phyloP scores from a whole-genome alignment of 805 yeast species.

The Sugiyamaella valdiviana region DNA sequence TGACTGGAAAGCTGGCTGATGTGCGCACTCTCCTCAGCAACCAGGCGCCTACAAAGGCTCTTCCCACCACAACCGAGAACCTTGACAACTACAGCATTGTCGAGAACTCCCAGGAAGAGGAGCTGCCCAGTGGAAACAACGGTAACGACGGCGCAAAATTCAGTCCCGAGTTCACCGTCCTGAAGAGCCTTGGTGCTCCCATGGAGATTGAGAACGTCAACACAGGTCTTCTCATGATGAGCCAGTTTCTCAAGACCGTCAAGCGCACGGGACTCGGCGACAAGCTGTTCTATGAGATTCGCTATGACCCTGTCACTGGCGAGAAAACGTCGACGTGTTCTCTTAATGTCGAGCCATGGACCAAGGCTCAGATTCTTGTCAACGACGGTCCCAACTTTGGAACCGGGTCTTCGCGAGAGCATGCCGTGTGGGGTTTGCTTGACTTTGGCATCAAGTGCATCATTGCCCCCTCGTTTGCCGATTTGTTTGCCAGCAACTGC shows the following conservation, averaged over 20 bases:
- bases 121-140: background rate
- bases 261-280: constrained; percentile 87
- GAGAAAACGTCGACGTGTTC: constrained; percentile 80
- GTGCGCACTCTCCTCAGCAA: constrained; percentile 51
- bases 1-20: constrained; percentile 82
- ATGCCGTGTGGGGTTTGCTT: constrained; percentile 98
- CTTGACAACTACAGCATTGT: constrained; percentile 43
- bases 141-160: constrained; percentile 38
- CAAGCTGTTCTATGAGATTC: constrained; percentile 86
- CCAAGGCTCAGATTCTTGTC: constrained; percentile 70
- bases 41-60: background rate
- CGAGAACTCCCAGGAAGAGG: constrained; percentile 34
- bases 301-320: constrained; percentile 52
- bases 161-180: constrained; percentile 67
- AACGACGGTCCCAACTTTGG: constrained; percentile 97
- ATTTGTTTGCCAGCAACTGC: constrained; percentile 93
- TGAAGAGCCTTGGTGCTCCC: constrained; percentile 87
- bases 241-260: constrained; percentile 93
- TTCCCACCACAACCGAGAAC: constrained; percentile 44
- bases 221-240: constrained; percentile 97
- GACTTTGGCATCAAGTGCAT: constrained; percentile 94
- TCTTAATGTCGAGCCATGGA: constrained; percentile 77
- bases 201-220: constrained; percentile 91
- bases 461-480: constrained; percentile 97
- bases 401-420: constrained; percentile 98